These are phyloP conservation scores for Chlorophyllum brunneum DNA, from an alignment of 768 basidiomycete species.

Conservation along the genomic window DNA sequence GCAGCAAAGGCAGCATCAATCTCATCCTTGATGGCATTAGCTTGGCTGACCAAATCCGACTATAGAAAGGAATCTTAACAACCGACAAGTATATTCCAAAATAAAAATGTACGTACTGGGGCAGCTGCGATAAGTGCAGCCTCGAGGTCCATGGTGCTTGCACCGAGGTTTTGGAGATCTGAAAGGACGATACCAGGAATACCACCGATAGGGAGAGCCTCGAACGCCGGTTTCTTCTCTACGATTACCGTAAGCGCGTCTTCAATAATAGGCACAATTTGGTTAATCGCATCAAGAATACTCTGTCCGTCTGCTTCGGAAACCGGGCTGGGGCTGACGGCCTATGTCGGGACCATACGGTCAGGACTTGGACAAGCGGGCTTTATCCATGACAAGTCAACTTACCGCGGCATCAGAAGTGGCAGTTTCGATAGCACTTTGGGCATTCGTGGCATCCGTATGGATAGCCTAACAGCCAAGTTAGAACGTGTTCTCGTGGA, in stretches of 20 bases:
- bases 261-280: background rate
- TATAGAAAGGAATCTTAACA: background rate
- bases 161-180: constrained; percentile 23
- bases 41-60: constrained; percentile 19
- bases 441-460: constrained; percentile 18
- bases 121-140: constrained; percentile 20
- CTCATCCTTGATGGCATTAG: constrained; percentile 17
- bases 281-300: background rate
- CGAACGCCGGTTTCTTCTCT: constrained; percentile 23
- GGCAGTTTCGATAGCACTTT: background rate
- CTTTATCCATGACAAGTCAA: too few relatives aligned
- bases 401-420: background rate
- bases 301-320: background rate
- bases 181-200: constrained; percentile 21
- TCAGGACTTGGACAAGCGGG: background rate
- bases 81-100: background rate
- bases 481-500: background rate
- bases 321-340: background rate
- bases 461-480: constrained; percentile 20
- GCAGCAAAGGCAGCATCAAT: constrained; percentile 23
- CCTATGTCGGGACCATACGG: too few relatives aligned
- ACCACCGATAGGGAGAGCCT: constrained; percentile 19
- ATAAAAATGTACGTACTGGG: constrained; percentile 20
- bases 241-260: constrained; percentile 19
- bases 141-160: constrained; percentile 23